Evolutionary conservation across 2,329 filamentous ascomycete species (phyloP), one percentile per base, ranked within the genome.

Genomic region (Fusarium pilosicola): DNA sequence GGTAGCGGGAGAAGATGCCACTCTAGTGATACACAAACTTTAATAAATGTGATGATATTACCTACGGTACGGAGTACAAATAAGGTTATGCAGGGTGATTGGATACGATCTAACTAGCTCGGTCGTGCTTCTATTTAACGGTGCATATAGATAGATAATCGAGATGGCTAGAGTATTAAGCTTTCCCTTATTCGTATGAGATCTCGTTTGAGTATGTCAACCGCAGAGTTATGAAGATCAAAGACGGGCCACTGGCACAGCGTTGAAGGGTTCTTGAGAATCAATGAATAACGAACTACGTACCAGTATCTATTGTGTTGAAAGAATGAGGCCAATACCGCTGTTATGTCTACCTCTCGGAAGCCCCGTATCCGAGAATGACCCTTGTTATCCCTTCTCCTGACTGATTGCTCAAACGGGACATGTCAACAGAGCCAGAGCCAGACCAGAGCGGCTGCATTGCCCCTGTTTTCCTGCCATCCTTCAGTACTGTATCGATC

Each of bases 381-480:
- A 51, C 15, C 56, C 44, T 39, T 59, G 44, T 32, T 39, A 24
- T 52, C 44, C 56, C 56, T 59, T 59, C 44, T 59, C 56, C 56
- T 59, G n/a, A 51, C 17, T 38, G 44, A 30, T 36, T 59, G 34
- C 34, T 59, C 22, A 59, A 51, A 51, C 32, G 12, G 44, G 44
- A 59, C 44, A 52, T 51, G 44, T 39, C 32, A 28, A 59, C n/a
- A 38, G 20, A 30, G 32, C 34, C 22, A 38, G 20, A 30, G 32
- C 34, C 22, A 28, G 51, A 28, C 22, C 17, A 38, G 24, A 39
- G 51, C 34, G 14, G 34, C 26, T 39, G 34, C 24, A 20, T 14
- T 64, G 65, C 57, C 58, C 65, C 66, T 69, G 65, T 56, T 69
- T 46, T 57, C 20, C n/a, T 48, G 59, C 41, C 58, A 52, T 70